Conservation (phyloP, 2,329 filamentous ascomycete genomes). For the Phoma sp. region DNA sequence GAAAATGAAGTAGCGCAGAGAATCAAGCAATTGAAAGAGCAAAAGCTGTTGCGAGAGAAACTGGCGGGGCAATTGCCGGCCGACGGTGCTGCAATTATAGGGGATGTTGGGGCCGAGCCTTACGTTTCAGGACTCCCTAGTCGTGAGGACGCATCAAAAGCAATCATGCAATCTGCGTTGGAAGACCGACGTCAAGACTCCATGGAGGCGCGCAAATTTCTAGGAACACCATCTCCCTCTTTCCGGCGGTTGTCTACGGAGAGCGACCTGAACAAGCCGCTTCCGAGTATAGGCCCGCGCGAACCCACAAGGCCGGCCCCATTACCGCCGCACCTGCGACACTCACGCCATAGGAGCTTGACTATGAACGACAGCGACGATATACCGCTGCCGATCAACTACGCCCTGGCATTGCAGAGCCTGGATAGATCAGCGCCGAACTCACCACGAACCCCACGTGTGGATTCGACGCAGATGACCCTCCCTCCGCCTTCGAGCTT, state of each 20-base stretch:
- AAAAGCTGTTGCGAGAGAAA: slow-evolving; percentile 61
- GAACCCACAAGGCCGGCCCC: slow-evolving; percentile 10
- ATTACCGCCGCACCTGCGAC: slow-evolving; percentile 16
- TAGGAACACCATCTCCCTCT: slow-evolving; percentile 41
- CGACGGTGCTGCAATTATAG: slow-evolving; percentile 43
- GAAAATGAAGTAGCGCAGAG: slow-evolving; percentile 63
- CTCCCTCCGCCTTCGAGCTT: slow-evolving; percentile 26
- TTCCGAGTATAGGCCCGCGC: slow-evolving; percentile 12
- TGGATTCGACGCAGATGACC: slow-evolving; percentile 16
- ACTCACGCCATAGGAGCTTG: slow-evolving; percentile 40
- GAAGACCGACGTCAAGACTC: slow-evolving; percentile 38
- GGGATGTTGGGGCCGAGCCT: slow-evolving; percentile 46
- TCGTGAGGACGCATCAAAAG: slow-evolving; percentile 39
- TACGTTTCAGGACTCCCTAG: slow-evolving; percentile 42
- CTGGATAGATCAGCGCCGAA: slow-evolving; percentile 32
- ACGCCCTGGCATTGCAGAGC: slow-evolving; percentile 46
- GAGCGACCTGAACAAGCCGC: slow-evolving; percentile 15
- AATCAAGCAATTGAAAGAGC: slow-evolving; percentile 64
- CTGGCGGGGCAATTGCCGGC: slow-evolving; percentile 42
- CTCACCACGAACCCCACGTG: slow-evolving; percentile 15
- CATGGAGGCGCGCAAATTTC: slow-evolving; percentile 51
- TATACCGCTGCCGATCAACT: slow-evolving; percentile 47
- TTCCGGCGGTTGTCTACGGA: slow-evolving; percentile 26
- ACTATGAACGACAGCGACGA: slow-evolving; percentile 44
- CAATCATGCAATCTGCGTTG: slow-evolving; percentile 41